A percentile compares a stretch with the other conserved stretches of the same genome.
Conservation (phyloP, 306 rosid species). For the Trifolium fragiferum region DNA sequence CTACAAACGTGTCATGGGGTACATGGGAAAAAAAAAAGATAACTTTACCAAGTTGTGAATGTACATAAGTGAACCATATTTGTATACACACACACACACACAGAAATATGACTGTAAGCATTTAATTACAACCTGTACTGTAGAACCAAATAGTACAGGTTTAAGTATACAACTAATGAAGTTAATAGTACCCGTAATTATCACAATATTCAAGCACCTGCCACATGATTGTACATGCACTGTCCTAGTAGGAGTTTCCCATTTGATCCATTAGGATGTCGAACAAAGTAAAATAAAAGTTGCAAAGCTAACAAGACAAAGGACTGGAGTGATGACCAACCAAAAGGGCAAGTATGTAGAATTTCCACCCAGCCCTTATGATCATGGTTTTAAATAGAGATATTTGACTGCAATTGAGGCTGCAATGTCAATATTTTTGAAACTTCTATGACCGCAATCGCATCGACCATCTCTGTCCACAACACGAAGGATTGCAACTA, state of each 20-base stretch:
- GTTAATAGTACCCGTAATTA: not conserved
- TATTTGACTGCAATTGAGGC: not conserved
- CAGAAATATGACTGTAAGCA: not conserved
- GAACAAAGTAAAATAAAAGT: not conserved
- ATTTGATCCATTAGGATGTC: not conserved
- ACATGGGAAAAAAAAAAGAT: constrained; percentile 34
- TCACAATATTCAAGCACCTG: not conserved
- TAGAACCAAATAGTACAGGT: constrained; percentile 12
- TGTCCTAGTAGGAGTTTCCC: not conserved
- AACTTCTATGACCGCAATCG: not conserved
- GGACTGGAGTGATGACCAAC: not conserved
- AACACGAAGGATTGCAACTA: not conserved
- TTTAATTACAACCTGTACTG: not conserved
- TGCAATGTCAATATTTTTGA: not conserved
- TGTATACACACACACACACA: not conserved
- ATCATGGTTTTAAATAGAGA: not conserved
- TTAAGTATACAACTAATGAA: not conserved
- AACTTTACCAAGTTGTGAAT: constrained; percentile 3
- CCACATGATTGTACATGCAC: not conserved
- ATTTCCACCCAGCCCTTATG: not conserved
- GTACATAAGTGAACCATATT: constrained; percentile 10
- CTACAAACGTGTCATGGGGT: constrained; percentile 21
- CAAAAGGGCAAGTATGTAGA: not conserved
- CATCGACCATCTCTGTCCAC: not conserved
- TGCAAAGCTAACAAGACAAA: not conserved